These are phyloP conservation scores for Huntiella bhutanensis DNA, from an alignment of 2,329 filamentous ascomycete genomes.

Conservation along the genomic window DNA sequence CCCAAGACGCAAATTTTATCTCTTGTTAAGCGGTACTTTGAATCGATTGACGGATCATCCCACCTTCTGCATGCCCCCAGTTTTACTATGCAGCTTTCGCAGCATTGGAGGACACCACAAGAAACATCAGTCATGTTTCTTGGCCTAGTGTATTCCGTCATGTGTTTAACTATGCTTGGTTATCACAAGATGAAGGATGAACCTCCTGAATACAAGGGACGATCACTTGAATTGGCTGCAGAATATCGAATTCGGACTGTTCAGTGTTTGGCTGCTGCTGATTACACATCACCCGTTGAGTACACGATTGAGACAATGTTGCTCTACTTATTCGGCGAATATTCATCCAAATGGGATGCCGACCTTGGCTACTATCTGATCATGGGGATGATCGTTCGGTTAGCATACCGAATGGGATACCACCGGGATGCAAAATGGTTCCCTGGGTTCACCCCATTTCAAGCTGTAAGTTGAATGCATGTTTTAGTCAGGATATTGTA, in stretches of 20 bases:
- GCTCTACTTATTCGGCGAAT: conserved; percentile 58
- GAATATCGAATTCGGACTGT: conserved; percentile 56
- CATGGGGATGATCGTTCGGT: conserved; percentile 33
- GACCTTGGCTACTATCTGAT: conserved; percentile 48
- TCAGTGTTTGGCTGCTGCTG: conserved; percentile 56
- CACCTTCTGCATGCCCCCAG: conserved; percentile 68
- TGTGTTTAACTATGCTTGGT: conserved; percentile 60
- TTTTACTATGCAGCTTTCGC: conserved; percentile 53
- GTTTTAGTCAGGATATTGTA: not conserved
- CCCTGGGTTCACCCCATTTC: conserved; percentile 49
- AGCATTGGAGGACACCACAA: conserved; percentile 51
- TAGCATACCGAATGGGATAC: conserved; percentile 53
- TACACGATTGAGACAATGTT: conserved; percentile 65
- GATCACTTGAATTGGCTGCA: conserved; percentile 36
- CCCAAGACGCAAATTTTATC: conserved; percentile 67
- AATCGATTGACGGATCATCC: conserved; percentile 52
- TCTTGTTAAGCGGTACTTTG: conserved; percentile 78
- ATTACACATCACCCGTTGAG: conserved; percentile 57
- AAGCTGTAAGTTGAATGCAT: conserved; percentile 34
- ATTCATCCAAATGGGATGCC: conserved; percentile 52
- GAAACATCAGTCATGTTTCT: conserved; percentile 63
- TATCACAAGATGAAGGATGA: conserved; percentile 67
- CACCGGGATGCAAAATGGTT: conserved; percentile 64
- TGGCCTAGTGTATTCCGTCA: conserved; percentile 55
- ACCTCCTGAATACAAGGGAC: conserved; percentile 58